Percentiles rank a stretch among this genome's conserved stretches.
These are phyloP conservation scores for Tagetes patula DNA, from an alignment of 129 eudicot genomes.

Conservation along the genomic window DNA sequence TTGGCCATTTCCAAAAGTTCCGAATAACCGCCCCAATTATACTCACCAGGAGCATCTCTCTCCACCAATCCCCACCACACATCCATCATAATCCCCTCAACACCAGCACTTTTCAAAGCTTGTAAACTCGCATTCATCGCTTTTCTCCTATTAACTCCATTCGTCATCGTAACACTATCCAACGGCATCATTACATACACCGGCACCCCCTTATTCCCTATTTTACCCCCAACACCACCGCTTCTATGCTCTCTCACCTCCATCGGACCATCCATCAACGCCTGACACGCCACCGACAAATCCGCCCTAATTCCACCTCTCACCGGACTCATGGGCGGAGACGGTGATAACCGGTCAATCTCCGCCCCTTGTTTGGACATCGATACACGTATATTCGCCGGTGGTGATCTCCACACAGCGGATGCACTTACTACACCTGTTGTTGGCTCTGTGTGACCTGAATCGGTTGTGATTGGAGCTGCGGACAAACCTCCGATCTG, in stretches of 20 bases:
- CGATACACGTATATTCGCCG: constrained; percentile 45
- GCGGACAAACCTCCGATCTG: constrained; percentile 76
- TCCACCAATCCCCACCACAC: constrained; percentile 99
- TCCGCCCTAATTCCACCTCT: constrained; percentile 60
- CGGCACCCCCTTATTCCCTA: constrained; percentile 63
- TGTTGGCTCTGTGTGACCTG: constrained; percentile 31
- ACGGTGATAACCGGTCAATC: constrained; percentile 50
- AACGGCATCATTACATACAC: constrained; percentile 92
- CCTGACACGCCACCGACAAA: constrained; percentile 73
- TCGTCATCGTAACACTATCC: constrained; percentile 66
- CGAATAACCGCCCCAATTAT: constrained; percentile 90
- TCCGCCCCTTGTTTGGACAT: constrained; percentile 37
- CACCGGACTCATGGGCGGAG: constrained; percentile 84
- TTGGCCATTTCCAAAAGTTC: constrained; percentile 84
- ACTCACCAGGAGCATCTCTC: constrained; percentile 68
- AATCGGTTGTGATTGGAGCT: constrained; percentile 39
- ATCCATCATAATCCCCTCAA: constrained; percentile 98
- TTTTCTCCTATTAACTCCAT: constrained; percentile 73
- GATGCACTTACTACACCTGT: constrained; percentile 47
- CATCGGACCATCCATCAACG: constrained; percentile 34
- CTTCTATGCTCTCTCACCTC: constrained; percentile 27
- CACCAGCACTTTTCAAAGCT: constrained; percentile 96
- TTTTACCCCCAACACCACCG: constrained; percentile 23
- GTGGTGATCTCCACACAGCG: constrained; percentile 68
- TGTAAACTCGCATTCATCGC: constrained; percentile 91